Evolutionary conservation across 2,329 filamentous ascomycete genomes (phyloP), one percentile per base, ranked within the genome.

Genomic region (Botrytis byssoidea): DNA sequence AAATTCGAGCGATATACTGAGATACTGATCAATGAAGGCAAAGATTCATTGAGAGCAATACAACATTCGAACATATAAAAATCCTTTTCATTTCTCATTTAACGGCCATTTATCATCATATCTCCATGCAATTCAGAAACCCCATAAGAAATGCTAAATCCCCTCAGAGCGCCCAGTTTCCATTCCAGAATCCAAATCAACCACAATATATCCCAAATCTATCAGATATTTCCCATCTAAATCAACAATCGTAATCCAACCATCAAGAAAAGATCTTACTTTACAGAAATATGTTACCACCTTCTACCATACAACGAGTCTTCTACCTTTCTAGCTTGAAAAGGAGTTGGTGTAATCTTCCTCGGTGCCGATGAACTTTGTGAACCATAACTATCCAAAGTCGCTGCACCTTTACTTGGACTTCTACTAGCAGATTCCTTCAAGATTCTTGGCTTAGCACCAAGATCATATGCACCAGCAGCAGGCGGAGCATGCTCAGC

Each of bases 221-320:
- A 68, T 9, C 18, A 68, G 66, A 68, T 68, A 32, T 57, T 32
- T 18, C n/a, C 5, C 2, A 42, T 57, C n/a, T 29, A 57, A 22
- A 42, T 37, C 20, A 68, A 68, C n/a, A 29, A 9, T n/a, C 6
- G 14, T 32, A 42, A 68, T 20, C 8, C 25, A 57, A 42, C 18
- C 1, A 57, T 9, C 25, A 57, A 42, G 4, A 16, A 57, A 32
- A 25, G 5, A 29, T 40, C 8, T 16, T 32, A 55, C 12, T 14
- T 3, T 40, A 16, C 18, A 22, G 25, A 40, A 67, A 14, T n/a
- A 44, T 10, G 40, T 73, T 64, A 81, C 80, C 80, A 81, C 69
- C 80, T 68, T 74, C 80, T 77, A 64, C 79, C 79, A 77, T 79
- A 81, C n/a, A 81, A 74, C 40, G 59, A 73, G 76, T 81, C 77